A percentile compares a stretch with the other conserved stretches of the same genome.
Conservation (phyloP, 1,139 yeast genomes). For the Pichia terricola region DNA sequence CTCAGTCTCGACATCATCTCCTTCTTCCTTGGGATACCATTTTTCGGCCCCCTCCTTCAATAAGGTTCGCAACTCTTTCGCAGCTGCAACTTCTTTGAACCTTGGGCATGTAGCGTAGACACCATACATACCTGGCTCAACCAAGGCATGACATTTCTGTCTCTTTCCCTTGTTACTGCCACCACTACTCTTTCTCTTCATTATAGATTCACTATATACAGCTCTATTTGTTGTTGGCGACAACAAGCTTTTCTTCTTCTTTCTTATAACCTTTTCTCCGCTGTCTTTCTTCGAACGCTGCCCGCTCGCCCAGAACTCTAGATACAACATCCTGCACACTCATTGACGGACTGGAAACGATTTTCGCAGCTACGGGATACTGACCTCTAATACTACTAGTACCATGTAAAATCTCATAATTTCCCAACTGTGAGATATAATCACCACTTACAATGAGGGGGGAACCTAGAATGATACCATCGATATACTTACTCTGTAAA, state of each 20-base stretch:
- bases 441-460: constrained; percentile 28
- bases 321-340: constrained; percentile 58
- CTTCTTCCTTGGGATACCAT: constrained; percentile 31
- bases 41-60: constrained; percentile 51
- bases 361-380: neutral
- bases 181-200: neutral
- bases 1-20: constrained; percentile 27
- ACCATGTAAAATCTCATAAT: no score
- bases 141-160: constrained; percentile 39
- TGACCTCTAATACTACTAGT: no score
- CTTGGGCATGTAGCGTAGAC: constrained; percentile 79
- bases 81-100: constrained; percentile 66
- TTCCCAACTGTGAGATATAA: no score
- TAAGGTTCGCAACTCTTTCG: constrained; percentile 58
- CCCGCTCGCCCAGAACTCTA: constrained; percentile 56
- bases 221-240: constrained; percentile 47
- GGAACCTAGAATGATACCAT: constrained; percentile 62
- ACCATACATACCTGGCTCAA: constrained; percentile 79
- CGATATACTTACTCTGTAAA: constrained; percentile 78
- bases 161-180: constrained; percentile 26
- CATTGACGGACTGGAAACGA: constrained; percentile 28
- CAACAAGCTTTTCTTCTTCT: neutral
- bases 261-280: constrained; percentile 45
- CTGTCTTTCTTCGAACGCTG: constrained; percentile 71
- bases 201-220: constrained; percentile 17